These are phyloP conservation scores for Suillus occidentalis DNA, from an alignment of 768 basidiomycete genomes.

Conservation along the genomic window DNA sequence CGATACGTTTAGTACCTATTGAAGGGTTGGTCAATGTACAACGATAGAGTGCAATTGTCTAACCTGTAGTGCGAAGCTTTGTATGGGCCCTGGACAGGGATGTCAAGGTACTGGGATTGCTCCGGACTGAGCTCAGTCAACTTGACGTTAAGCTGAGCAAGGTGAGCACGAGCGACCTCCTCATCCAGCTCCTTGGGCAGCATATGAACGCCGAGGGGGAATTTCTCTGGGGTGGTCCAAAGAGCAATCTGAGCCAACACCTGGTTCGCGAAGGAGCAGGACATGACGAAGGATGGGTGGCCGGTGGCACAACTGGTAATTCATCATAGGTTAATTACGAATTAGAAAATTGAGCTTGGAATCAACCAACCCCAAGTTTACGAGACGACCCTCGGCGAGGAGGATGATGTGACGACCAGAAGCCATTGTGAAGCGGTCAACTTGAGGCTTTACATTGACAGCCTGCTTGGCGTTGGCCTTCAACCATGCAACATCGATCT, in stretches of 20 bases:
- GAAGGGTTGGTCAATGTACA: conserved; percentile 4
- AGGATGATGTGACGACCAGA: conserved; percentile 94
- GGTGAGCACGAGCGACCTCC: conserved; percentile 97
- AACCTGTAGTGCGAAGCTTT: conserved; percentile 72
- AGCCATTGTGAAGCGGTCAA: conserved; percentile 94
- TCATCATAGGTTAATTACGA: conserved; percentile 11
- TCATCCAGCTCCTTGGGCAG: conserved; percentile 98
- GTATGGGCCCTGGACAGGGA: conserved; percentile 81
- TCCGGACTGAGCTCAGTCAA: conserved; percentile 70
- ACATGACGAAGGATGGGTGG: conserved; percentile 99
- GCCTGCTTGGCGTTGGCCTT: conserved; percentile 84
- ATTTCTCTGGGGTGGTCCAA: conserved; percentile 90
- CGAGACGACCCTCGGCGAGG: conserved; percentile 97
- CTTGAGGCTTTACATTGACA: conserved; percentile 97
- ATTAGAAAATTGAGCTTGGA: neutral
- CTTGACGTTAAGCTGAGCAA: conserved; percentile 90
- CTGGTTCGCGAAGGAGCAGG: conserved; percentile 99
- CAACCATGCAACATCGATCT: conserved; percentile 98
- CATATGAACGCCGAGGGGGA: conserved; percentile 98
- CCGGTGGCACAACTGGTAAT: conserved; percentile 84
- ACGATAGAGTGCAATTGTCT: neutral
- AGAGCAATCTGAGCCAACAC: conserved; percentile 97
- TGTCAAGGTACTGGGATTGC: conserved; percentile 91
- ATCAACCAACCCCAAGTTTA: conserved; percentile 84
- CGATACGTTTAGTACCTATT: conserved; percentile 30